Evolutionary conservation across 2,329 filamentous ascomycete genomes (phyloP), one percentile per base, ranked within the genome.

Genomic region (Neofusicoccum sp.): DNA sequence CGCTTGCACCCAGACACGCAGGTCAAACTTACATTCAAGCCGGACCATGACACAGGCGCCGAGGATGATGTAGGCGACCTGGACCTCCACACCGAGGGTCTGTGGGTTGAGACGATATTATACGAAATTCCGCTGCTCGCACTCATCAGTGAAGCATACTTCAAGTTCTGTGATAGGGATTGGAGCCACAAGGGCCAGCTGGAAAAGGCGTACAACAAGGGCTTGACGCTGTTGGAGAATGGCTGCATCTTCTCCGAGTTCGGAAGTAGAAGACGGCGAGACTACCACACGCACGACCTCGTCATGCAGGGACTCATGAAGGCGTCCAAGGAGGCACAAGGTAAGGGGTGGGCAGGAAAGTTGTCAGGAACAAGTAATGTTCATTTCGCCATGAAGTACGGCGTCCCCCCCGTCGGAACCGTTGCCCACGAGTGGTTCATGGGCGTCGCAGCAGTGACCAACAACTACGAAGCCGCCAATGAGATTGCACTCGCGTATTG

Each of bases 401-500:
- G 86, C 45, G 86, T 97, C 47, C 79, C 86, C 3, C 92, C 95
- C 0, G 85, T 98, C 11, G 95, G 95, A 4, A 99, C 95, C 0
- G 87, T 91, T 1, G 95, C 95, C 0, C 95, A 99, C 71, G 95
- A 99, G 77, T 99, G 95, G 95, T 98, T 97, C 80, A 99, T 99
- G 95, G 93, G 91, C 43, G 93, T 96, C 64, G 95, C 95, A 0
- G 93, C 95, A 40, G 91, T 97, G 67, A 90, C 89, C 4, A 84
- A 91, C 64, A 85, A 97, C 75, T 99, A 99, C 72, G 84, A 86
- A 67, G 82, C 84, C 63, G 93, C 95, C 3, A 96, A 93, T 38
- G 91, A 96, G 73, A 83, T 88, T 65, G 93, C 91, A 0, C 79
- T 99, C 66, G 82, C 86, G 61, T 91, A 96, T 73, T 99, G 95